A percentile compares a stretch with the other conserved stretches of the same genome.
These are phyloP conservation scores for Nectriaceae sp. DNA, from an alignment of 2,329 filamentous ascomycete species.

Conservation along the genomic window DNA sequence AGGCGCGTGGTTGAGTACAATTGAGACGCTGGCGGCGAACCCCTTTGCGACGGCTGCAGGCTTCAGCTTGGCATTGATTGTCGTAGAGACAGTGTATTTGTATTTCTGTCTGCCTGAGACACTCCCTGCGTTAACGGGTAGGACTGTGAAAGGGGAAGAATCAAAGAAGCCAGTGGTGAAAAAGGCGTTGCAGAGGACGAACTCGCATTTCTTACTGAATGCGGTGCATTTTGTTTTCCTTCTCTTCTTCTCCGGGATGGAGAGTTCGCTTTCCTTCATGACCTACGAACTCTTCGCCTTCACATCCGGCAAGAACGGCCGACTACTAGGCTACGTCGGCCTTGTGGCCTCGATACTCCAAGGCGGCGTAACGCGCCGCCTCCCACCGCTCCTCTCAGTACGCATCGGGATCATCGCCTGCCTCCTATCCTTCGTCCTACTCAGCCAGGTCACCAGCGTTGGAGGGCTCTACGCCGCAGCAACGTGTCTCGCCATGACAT, in stretches of 20 bases:
- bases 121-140: slow-evolving; percentile 58
- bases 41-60: slow-evolving; percentile 92
- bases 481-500: slow-evolving; percentile 83
- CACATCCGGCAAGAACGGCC: slow-evolving; percentile 76
- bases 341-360: slow-evolving; percentile 91
- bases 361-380: slow-evolving; percentile 83
- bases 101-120: slow-evolving; percentile 88
- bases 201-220: slow-evolving; percentile 82
- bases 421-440: slow-evolving; percentile 76
- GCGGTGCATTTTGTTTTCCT: slow-evolving; percentile 86
- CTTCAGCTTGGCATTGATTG: slow-evolving; percentile 81
- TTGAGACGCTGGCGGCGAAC: slow-evolving; percentile 79
- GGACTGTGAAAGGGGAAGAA: slow-evolving; percentile 22
- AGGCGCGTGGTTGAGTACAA: slow-evolving; percentile 80
- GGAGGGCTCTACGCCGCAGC: slow-evolving; percentile 78
- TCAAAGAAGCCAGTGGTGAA: slow-evolving; percentile 26
- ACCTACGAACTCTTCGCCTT: slow-evolving; percentile 93
- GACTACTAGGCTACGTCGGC: slow-evolving; percentile 86
- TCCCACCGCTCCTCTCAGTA: slow-evolving; percentile 79
- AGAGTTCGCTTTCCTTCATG: slow-evolving; percentile 96
- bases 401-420: slow-evolving; percentile 78
- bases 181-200: slow-evolving; percentile 59
- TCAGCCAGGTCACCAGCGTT: slow-evolving; percentile 70
- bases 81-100: slow-evolving; percentile 85
- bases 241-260: slow-evolving; percentile 97